A percentile compares a stretch with the other conserved stretches of the same genome.
Evolutionary conservation across 2,329 filamentous ascomycete species (phyloP).

Genomic region (Amesomyces nigricolor): DNA sequence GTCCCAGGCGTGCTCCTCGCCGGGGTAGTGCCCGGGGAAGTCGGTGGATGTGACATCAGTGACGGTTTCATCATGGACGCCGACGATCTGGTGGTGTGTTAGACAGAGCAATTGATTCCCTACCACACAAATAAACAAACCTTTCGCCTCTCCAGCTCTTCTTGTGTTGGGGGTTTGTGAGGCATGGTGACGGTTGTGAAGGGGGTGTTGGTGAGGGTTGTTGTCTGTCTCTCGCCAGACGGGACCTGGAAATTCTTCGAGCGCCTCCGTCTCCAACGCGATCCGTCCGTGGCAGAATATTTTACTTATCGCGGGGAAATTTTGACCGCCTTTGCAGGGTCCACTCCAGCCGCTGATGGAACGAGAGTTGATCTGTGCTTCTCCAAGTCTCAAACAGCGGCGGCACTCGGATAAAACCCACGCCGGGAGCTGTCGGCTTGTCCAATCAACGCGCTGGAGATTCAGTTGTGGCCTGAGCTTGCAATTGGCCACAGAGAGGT

Average conservation of each 20-base stretch:
- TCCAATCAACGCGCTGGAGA: conserved; percentile 10
- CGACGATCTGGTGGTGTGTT: conserved; percentile 59
- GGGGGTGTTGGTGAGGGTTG: conserved; percentile 11
- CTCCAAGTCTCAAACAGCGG: no score
- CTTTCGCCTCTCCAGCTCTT: conserved; percentile 57
- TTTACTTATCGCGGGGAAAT: conserved; percentile 20
- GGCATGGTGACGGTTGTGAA: conserved; percentile 19
- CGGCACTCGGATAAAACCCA: conserved; percentile 15
- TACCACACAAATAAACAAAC: conserved; percentile 35
- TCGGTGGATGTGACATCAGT: conserved; percentile 84
- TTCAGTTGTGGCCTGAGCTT: neutral
- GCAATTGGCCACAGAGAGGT: conserved; percentile 16
- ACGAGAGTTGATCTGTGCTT: conserved; percentile 5
- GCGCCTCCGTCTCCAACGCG: neutral
- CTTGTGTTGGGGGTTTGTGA: conserved; percentile 43
- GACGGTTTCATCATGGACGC: conserved; percentile 85
- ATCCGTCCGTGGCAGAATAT: conserved; percentile 24
- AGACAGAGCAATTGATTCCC: no score
- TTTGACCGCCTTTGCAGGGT: conserved; percentile 23
- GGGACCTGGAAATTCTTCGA: conserved; percentile 20
- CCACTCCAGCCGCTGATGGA: neutral
- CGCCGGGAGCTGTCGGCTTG: neutral
- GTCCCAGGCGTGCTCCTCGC: conserved; percentile 62
- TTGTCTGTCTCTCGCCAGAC: conserved; percentile 2
- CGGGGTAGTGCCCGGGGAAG: conserved; percentile 84